A percentile compares a stretch with the other conserved stretches of the same genome.
phyloP scores from a whole-genome alignment of 1,284 basidiomycete species.

The Pascua guehoae region DNA sequence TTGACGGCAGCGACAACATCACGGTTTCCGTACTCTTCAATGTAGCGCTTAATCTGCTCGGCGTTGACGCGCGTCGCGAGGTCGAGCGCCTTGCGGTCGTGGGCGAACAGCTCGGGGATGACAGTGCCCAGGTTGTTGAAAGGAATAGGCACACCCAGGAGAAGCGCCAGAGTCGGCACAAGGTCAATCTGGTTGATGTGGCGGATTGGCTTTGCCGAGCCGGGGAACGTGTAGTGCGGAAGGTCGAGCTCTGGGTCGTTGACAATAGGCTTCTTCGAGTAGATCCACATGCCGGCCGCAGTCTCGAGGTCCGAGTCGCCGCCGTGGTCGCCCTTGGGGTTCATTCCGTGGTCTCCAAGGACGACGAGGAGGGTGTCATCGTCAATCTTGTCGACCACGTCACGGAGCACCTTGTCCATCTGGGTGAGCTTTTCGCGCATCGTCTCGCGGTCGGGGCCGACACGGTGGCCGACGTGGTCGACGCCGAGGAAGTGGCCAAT shows the following conservation, averaged over 20 bases:
- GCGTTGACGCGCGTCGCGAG: slow-evolving; percentile 70
- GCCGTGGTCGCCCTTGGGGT: slow-evolving; percentile 88
- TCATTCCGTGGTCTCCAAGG: slow-evolving; percentile 98
- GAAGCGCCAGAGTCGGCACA: slow-evolving; percentile 81
- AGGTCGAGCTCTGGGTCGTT: slow-evolving; percentile 47
- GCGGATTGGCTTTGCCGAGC: slow-evolving; percentile 58
- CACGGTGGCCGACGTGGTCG: slow-evolving; percentile 92
- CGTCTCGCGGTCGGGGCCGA: slow-evolving; percentile 80
- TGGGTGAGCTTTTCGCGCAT: slow-evolving; percentile 83
- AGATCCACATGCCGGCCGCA: slow-evolving; percentile 84
- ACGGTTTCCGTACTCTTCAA: slow-evolving; percentile 69
- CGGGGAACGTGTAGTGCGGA: slow-evolving; percentile 62
- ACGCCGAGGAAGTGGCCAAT: slow-evolving; percentile 96
- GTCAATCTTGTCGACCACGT: slow-evolving; percentile 63
- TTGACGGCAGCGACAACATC: slow-evolving; percentile 58
- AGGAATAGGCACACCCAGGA: slow-evolving; percentile 88
- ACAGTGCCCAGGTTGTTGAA: slow-evolving; percentile 90
- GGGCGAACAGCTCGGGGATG: slow-evolving; percentile 80
- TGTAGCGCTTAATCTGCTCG: slow-evolving; percentile 71
- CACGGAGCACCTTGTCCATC: slow-evolving; percentile 75
- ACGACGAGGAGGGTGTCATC: slow-evolving; percentile 86
- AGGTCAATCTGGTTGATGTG: slow-evolving; percentile 90
- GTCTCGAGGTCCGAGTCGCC: slow-evolving; percentile 86
- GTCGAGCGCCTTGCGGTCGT: slow-evolving; percentile 51
- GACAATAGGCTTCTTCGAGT: slow-evolving; percentile 57